Evolutionary conservation across 2,329 filamentous ascomycete species (phyloP), one percentile per base, ranked within the genome.

Genomic region (Sporothrix variecibatus): DNA sequence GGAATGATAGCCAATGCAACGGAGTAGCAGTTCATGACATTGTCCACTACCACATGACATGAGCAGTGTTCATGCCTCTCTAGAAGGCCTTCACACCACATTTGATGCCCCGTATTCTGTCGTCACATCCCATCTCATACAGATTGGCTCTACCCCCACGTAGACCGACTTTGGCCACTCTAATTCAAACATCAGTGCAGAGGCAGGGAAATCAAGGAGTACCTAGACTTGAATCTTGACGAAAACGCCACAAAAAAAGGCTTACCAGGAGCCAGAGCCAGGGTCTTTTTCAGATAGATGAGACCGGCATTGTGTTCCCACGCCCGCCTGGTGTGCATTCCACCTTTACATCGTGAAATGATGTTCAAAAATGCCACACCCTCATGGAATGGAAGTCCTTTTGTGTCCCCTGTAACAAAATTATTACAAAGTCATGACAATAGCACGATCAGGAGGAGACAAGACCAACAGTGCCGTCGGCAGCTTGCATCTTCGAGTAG

Each of bases 391-490:
- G 9, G 58, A n/a, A n/a, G 26, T 53, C 23, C 2, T 49, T 67
- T 38, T 49, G n/a, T 31, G 26, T 6, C 12, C 23, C 43, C 43
- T 31, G 15, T 68, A 11, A 56, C n/a, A 43, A 17, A 9, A 43
- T n/a, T 23, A 58, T 71, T 51, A 71, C 68, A 58, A 58, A 71
- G 31, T 34, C 31, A 58, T 70, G 49, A 58, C 68, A 71, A 71
- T 58, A 28, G 49, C n/a, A 58, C 17, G 20, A 31, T 26, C 67
- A 26, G 34, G 11, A 15, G 28, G 17, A 11, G 26, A 11, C 9
- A 28, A 38, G 15, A 11, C 28, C 15, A 34, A 9, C 26, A 20
- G 26, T n/a, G 9, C 46, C 31, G 20, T n/a, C 28, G 49, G 49
- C 40, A 38, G 28, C 46, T 9, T 70, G 49, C 67, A 56, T 56